Conservation (phyloP, 2,329 filamentous ascomycete species). For the Trichoderma aggressivum region DNA sequence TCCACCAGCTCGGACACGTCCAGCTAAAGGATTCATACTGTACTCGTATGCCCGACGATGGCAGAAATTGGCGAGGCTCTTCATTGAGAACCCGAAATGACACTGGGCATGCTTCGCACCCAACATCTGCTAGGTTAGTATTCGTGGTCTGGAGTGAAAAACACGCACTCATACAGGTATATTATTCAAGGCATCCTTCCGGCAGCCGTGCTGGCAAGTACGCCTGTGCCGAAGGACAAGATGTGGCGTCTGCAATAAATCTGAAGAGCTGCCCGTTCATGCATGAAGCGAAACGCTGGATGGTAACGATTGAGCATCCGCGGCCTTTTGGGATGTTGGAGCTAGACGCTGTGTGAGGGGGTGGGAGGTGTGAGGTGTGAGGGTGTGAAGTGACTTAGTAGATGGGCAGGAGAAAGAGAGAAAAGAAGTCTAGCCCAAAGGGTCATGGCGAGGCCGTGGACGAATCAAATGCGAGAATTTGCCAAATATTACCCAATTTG, state of each 20-base stretch:
- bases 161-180: background rate
- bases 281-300: background rate
- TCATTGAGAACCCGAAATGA: background rate
- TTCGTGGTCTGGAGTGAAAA: no score
- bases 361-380: background rate
- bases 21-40: background rate
- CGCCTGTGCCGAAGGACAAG: background rate
- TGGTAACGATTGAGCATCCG: background rate
- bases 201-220: background rate
- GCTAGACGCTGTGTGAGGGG: background rate
- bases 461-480: background rate
- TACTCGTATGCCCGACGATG: background rate
- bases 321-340: background rate
- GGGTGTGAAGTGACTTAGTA: background rate
- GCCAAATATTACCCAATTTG: slow-evolving; percentile 4
- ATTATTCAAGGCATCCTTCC: background rate
- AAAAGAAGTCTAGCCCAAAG: slow-evolving; percentile 15
- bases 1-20: background rate
- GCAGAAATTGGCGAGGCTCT: background rate
- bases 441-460: background rate
- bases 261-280: background rate
- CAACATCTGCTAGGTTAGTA: background rate
- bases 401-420: background rate
- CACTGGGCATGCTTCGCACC: background rate
- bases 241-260: background rate